Base-by-base conservation (phyloP, 306 rosid genomes). In the Boehmeria nivea region DNA sequence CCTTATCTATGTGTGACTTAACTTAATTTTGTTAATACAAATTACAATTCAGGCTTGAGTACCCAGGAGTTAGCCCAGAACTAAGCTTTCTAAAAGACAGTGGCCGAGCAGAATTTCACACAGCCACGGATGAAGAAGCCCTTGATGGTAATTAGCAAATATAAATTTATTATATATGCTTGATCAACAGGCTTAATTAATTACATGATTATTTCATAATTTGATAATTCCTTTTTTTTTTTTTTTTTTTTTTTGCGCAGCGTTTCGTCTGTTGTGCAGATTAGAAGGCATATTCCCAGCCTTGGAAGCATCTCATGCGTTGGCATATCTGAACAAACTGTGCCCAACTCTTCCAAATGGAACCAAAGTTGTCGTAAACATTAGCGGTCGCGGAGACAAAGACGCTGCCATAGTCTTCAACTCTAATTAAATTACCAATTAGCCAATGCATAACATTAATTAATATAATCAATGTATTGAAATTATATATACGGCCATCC, bases 41-140 rank as follows among this genome's bases (percentile, higher is more conserved):
- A n/a, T n/a, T n/a, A n/a, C n/a, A n/a, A n/a, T n/a, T 27, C 75
- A 87, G 95, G 60, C 64, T 87, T 69, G 81, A 79, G 40, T 81
- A 60, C 34, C 95, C 95, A 9, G 94, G 83, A 17, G 94, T 87
- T 33, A 67, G 89, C 27, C 95, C 95, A 4, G 95, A 87, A 54
- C 59, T 81, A 51, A 83, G 89, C 61, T 79, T 51, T 57, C 74
- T 83, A 0, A 87, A 84, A 63, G 95, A 79, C 43, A 77, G 43
- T 0, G 85, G 89, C 0, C 77, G 94, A 13, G 94, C 80, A 0
- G 94, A 84, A 28, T 81, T 76, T 47, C 42, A 33, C 23, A 57
- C 76, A 3, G 89, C 64, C 25, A 73, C 83, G 0, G 95, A 87
- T 60, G 26, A 69, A 50, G 87, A 87, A 78, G 89, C 95, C 22